These are phyloP conservation scores for Populus deltoides DNA, from an alignment of 345 rosid species.

Conservation along the genomic window DNA sequence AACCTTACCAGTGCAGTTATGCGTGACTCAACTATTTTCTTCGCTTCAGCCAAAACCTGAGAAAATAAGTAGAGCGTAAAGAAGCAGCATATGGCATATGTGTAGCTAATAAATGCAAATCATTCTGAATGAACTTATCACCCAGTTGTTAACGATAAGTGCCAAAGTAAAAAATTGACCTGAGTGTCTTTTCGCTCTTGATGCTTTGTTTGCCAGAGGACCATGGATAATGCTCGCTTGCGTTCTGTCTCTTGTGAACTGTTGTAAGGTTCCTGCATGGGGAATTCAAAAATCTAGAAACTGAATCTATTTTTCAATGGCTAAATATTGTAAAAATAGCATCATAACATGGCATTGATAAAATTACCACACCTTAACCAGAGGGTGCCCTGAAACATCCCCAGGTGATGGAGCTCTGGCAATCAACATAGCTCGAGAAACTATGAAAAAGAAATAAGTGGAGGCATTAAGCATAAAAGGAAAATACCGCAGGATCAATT, in stretches of 20 bases:
- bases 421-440: slow-evolving; percentile 66
- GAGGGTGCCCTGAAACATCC: slow-evolving; percentile 75
- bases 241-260: slow-evolving; percentile 78
- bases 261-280: slow-evolving; percentile 72
- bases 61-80: slow-evolving; percentile 17
- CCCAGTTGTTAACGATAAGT: neutral
- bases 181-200: slow-evolving; percentile 92
- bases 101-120: slow-evolving; percentile 1
- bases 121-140: neutral
- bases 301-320: neutral
- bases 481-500: slow-evolving; percentile 18
- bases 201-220: slow-evolving; percentile 90
- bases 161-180: slow-evolving; percentile 34
- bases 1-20: slow-evolving; percentile 64
- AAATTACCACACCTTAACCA: slow-evolving; percentile 59
- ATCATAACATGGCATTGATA: neutral
- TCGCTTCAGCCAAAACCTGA: slow-evolving; percentile 90
- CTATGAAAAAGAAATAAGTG: slow-evolving; percentile 31
- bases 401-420: slow-evolving; percentile 81
- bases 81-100: neutral
- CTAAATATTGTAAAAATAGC: neutral
- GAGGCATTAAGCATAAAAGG: slow-evolving; percentile 8
- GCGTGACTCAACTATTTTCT: slow-evolving; percentile 73
- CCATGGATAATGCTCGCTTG: slow-evolving; percentile 87
- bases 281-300: slow-evolving; percentile 10